These are phyloP conservation scores for Xylariaceae sp. DNA, from an alignment of 2,329 filamentous ascomycete genomes.

Conservation along the genomic window DNA sequence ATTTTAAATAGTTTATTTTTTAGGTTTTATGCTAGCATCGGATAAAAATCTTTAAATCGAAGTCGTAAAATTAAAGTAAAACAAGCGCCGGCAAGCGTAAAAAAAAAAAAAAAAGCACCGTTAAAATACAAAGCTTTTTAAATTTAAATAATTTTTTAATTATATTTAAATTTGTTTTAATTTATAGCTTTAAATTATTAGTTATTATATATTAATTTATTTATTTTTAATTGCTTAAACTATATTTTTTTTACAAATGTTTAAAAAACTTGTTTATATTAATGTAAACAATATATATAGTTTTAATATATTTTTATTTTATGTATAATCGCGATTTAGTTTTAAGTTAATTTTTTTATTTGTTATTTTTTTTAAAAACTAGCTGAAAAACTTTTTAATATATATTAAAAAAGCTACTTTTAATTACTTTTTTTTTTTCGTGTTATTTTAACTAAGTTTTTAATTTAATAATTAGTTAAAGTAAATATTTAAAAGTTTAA, in stretches of 20 bases:
- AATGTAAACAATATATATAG: background rate
- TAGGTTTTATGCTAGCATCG: constrained; percentile 25
- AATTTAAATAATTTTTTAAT: constrained; percentile 36
- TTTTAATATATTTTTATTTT: constrained; percentile 16
- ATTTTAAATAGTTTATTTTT: constrained; percentile 23
- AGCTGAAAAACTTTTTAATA: constrained; percentile 39
- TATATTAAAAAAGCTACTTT: constrained; percentile 34
- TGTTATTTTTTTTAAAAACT: constrained; percentile 32
- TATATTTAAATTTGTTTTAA: constrained; percentile 37
- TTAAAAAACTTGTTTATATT: constrained; percentile 29
- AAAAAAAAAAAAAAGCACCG: constrained; percentile 33
- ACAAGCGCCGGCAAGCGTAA: constrained; percentile 26
- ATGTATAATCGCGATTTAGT: constrained; percentile 27
- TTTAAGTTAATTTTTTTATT: constrained; percentile 25
- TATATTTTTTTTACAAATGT: constrained; percentile 30
- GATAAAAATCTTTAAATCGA: constrained; percentile 24
- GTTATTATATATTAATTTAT: constrained; percentile 33
- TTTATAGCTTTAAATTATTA: constrained; percentile 31
- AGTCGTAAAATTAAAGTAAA: constrained; percentile 27
- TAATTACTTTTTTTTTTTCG: constrained; percentile 20
- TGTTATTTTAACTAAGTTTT: background rate
- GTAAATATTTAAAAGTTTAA: constrained; percentile 21
- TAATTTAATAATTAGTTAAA: constrained; percentile 28
- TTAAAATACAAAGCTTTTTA: constrained; percentile 32
- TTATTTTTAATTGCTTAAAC: constrained; percentile 26